Evolutionary conservation across 176 grass and related monocot genomes (phyloP), one percentile per base, ranked within the genome.

Genomic region (Lolium rigidum): DNA sequence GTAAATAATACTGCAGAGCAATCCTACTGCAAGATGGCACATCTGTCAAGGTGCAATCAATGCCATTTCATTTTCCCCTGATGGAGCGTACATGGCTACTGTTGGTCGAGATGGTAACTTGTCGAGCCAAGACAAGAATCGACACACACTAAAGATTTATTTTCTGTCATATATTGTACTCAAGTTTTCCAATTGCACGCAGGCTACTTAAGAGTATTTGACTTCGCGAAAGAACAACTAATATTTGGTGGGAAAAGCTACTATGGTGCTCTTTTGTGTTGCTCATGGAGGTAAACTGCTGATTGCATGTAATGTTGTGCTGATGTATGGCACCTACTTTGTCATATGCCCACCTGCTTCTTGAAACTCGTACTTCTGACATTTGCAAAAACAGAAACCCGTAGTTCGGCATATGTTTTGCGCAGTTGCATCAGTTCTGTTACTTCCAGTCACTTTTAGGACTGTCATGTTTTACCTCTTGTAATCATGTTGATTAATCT

Each of bases 171-270:
- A 60, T 71, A 70, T 81, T 66, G 52, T 75, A 85, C 67, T 84
- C 66, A 89, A 57, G n/a, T 74, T 83, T 64, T 70, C n/a, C 43
- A 50, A 66, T 80, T 41, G 44, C 87, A 74, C 92, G 85, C 82
- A 99, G 92, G 97, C 88, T 99, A 89, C 88, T 87, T 99, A 88
- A 93, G 97, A 97, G 97, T 99, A 67, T 99, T 99, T 88, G 94
- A 99, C 70, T 99, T 91, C 76, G 50, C 28, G 11, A 99, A 94
- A 84, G 90, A 94, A 67, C 90, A 96, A 81, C 77, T 99, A 86
- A 69, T 94, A 90, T 99, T 99, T 80, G 97, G 97, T 75, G 97
- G 97, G 55, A 99, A 94, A 97, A 97, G 92, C 85, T 99, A 99
- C 47, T 99, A 97, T 87, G 97, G 97, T 65, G 94, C 97, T n/a